Evolutionary conservation across 1,284 basidiomycete genomes (phyloP).

Genomic region (Trichosporon sp.): DNA sequence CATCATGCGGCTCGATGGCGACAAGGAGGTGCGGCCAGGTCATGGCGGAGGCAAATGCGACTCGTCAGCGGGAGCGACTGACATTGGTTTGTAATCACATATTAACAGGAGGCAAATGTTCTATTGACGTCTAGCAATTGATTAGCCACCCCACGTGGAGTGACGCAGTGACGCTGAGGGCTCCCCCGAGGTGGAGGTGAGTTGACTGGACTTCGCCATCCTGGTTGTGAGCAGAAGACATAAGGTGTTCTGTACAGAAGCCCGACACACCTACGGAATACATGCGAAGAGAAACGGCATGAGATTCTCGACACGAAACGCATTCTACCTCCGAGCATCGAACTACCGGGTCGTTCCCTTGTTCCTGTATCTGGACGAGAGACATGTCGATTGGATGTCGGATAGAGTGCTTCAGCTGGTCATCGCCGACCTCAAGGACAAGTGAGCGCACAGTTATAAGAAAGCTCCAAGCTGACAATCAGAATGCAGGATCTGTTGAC

Average conservation of each 20-base stretch:
- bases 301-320: conserved; percentile 46
- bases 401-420: conserved; percentile 39
- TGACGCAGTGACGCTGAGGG: conserved; percentile 6
- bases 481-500: conserved; percentile 34
- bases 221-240: no score
- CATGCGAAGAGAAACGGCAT: conserved; percentile 15
- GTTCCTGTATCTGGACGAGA: conserved; percentile 47
- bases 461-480: neutral
- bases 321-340: conserved; percentile 43
- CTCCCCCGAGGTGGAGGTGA: neutral
- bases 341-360: conserved; percentile 43
- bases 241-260: no score
- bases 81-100: neutral
- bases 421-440: conserved; percentile 36
- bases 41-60: conserved; percentile 19
- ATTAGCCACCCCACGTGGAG: conserved; percentile 10
- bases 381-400: conserved; percentile 49
- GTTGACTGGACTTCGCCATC: neutral
- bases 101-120: neutral
- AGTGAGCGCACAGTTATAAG: conserved; percentile 20
- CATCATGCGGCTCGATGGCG: conserved; percentile 7
- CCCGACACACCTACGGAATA: no score
- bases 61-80: conserved; percentile 15
- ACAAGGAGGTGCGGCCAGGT: neutral
- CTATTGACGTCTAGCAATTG: neutral